Evolutionary conservation across 176 grass and related monocot genomes (phyloP).

Genomic region (Calamus simplicifolius): DNA sequence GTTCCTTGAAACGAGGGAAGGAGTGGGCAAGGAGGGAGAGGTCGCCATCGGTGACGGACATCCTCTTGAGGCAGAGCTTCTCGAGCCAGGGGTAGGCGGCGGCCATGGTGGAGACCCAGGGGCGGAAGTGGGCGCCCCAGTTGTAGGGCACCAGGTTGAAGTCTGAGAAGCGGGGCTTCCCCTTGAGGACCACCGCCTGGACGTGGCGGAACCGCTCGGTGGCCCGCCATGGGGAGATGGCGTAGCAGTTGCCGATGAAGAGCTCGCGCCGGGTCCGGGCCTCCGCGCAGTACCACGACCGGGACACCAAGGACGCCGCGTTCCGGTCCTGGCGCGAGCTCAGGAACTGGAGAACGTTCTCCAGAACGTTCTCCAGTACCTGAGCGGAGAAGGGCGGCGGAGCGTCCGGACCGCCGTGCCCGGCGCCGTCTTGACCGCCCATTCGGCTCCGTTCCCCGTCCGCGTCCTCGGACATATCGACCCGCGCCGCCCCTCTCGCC

Average conservation of each 20-base stretch:
- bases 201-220: conserved; percentile 27
- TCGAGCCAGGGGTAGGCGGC: conserved; percentile 42
- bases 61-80: conserved; percentile 57
- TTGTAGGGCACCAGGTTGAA: conserved; percentile 45
- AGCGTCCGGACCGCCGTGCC: background rate
- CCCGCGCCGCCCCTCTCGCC: conserved; percentile 24
- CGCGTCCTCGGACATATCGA: conserved; percentile 21
- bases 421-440: conserved; percentile 1
- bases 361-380: conserved; percentile 56
- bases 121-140: conserved; percentile 46
- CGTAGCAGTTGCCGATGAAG: conserved; percentile 65
- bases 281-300: conserved; percentile 49
- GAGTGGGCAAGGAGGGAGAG: conserved; percentile 30
- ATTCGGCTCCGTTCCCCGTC: background rate
- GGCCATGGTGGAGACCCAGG: conserved; percentile 33
- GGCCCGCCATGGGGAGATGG: conserved; percentile 19
- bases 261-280: conserved; percentile 42
- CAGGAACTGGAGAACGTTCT: conserved; percentile 56
- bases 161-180: conserved; percentile 57
- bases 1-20: conserved; percentile 43
- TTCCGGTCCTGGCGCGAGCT: conserved; percentile 35
- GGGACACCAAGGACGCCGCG: conserved; percentile 46
- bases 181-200: conserved; percentile 52
- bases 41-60: conserved; percentile 43
- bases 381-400: conserved; percentile 24